phyloP scores from a whole-genome alignment of 2,329 filamentous ascomycete species.

The Parastagonospora nodorum region DNA sequence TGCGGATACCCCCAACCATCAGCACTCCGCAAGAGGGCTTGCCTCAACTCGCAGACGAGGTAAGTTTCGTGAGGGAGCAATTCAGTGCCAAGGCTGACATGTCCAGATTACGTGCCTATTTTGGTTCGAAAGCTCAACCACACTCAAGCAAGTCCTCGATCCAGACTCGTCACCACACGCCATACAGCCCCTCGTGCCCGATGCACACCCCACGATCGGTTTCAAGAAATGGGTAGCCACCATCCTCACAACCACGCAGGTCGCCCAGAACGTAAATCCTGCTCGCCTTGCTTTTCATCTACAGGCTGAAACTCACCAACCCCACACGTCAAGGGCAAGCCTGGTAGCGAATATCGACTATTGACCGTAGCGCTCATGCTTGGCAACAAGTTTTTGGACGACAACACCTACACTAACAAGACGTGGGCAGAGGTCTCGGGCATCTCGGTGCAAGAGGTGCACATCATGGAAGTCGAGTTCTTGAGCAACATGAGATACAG shows the following conservation, averaged over 20 bases:
- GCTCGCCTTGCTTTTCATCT: slow-evolving; percentile 88
- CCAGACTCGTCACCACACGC: slow-evolving; percentile 50
- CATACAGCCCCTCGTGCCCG: slow-evolving; percentile 64
- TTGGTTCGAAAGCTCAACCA: slow-evolving; percentile 92
- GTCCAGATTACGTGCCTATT: slow-evolving; percentile 89
- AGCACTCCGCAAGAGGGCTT: slow-evolving; percentile 47
- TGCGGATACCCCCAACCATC: slow-evolving; percentile 44
- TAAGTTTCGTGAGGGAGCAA: slow-evolving; percentile 17
- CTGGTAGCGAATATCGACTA: slow-evolving; percentile 89
- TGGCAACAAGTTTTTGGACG: slow-evolving; percentile 97
- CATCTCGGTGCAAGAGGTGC: slow-evolving; percentile 91
- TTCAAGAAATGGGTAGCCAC: slow-evolving; percentile 95
- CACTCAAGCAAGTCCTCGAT: slow-evolving; percentile 74
- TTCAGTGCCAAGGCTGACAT: slow-evolving; percentile 12
- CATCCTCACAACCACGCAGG: slow-evolving; percentile 90
- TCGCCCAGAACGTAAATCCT: slow-evolving; percentile 92
- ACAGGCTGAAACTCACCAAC: slow-evolving; percentile 88
- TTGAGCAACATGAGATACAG: slow-evolving; percentile 98
- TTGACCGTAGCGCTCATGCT: slow-evolving; percentile 96
- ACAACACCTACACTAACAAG: slow-evolving; percentile 99
- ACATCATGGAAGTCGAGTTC: slow-evolving; percentile 99
- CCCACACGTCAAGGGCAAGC: slow-evolving; percentile 86
- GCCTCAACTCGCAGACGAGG: slow-evolving; percentile 49
- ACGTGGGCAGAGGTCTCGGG: slow-evolving; percentile 98
- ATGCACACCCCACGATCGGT: slow-evolving; percentile 76